phyloP scores from a whole-genome alignment of 2,329 filamentous ascomycete genomes.

The Annulohypoxylon truncatum region DNA sequence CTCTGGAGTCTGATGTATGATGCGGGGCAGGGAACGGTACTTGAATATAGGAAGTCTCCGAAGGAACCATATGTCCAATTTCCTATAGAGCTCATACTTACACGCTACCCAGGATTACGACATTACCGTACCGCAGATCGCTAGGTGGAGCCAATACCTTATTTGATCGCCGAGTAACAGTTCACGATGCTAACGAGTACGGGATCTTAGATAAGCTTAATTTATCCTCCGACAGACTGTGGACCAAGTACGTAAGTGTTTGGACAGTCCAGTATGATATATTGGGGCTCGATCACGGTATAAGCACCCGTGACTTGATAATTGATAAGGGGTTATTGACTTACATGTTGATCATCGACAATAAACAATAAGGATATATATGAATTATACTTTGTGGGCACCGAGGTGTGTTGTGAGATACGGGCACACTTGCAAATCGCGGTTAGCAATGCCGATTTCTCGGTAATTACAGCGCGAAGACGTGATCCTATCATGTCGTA shows the following conservation, averaged over 20 bases:
- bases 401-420: constrained; percentile 12
- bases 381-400: constrained; percentile 12
- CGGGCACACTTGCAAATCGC: constrained; percentile 9
- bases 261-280: constrained; percentile 1
- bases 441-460: constrained; percentile 33
- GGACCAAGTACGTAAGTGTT: neutral
- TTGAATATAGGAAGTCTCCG: constrained; percentile 24
- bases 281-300: constrained; percentile 25
- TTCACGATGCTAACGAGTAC: neutral
- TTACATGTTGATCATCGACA: constrained; percentile 9
- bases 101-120: neutral
- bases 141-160: constrained; percentile 6
- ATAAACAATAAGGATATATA: constrained; percentile 10
- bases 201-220: constrained; percentile 31
- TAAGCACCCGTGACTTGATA: constrained; percentile 17
- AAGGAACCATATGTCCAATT: neutral
- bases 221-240: constrained; percentile 5
- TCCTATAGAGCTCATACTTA: neutral
- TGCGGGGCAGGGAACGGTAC: constrained; percentile 38
- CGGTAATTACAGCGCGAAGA: constrained; percentile 29
- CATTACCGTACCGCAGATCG: constrained; percentile 13
- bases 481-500: constrained; percentile 36
- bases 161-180: constrained; percentile 3
- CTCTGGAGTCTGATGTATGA: constrained; percentile 10
- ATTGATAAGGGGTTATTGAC: constrained; percentile 20